These are phyloP conservation scores for Papiliotrema fonsecae DNA, from an alignment of 1,284 basidiomycete species.

Conservation along the genomic window DNA sequence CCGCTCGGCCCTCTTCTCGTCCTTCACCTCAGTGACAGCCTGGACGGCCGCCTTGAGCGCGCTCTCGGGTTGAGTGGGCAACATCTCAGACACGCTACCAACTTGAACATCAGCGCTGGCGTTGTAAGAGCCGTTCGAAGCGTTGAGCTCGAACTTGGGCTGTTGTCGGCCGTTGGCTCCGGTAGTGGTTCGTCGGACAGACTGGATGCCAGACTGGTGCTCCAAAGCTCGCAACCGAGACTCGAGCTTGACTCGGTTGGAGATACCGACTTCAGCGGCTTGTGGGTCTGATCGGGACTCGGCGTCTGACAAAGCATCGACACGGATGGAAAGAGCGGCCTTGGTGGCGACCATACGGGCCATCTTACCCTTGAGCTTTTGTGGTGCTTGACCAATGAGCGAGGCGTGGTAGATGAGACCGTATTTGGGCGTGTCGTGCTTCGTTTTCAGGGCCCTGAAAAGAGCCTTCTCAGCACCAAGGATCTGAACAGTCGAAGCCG, in stretches of 20 bases:
- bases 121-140: constrained; percentile 68
- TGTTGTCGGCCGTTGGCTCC: constrained; percentile 58
- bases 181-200: constrained; percentile 57
- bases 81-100: constrained; percentile 33
- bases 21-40: constrained; percentile 51
- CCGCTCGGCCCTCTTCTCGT: constrained; percentile 53
- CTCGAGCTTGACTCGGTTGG: constrained; percentile 92
- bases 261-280: constrained; percentile 81
- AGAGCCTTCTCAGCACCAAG: constrained; percentile 97
- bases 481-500: constrained; percentile 96
- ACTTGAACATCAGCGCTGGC: constrained; percentile 71
- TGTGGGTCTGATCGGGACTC: constrained; percentile 80
- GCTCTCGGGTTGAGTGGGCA: constrained; percentile 75
- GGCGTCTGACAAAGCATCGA: constrained; percentile 89
- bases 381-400: constrained; percentile 92
- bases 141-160: constrained; percentile 69
- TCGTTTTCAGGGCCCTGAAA: constrained; percentile 96
- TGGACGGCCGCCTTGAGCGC: constrained; percentile 64
- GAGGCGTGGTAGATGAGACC: constrained; percentile 96
- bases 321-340: constrained; percentile 90
- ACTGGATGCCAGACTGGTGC: constrained; percentile 66
- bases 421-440: constrained; percentile 98
- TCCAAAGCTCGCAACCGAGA: constrained; percentile 86
- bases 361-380: constrained; percentile 99
- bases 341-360: constrained; percentile 99